phyloP scores from a whole-genome alignment of 106 monocot species.

The Dioscorea zingiberensis region DNA sequence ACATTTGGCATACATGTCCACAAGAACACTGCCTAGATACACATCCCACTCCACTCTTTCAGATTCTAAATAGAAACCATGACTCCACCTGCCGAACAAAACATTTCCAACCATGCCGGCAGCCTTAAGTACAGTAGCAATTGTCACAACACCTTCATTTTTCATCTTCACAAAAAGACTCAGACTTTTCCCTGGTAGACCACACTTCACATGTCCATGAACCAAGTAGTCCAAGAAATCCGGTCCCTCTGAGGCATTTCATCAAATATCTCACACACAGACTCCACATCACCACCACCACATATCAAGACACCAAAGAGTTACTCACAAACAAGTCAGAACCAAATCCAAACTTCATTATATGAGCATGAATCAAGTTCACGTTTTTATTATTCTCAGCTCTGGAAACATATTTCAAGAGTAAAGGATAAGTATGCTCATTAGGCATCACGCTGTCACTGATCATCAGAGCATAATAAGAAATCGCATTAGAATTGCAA shows the following conservation, averaged over 20 bases:
- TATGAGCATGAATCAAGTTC: constrained; percentile 14
- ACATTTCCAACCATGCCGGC: constrained; percentile 12
- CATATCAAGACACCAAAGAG: constrained; percentile 25
- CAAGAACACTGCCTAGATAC: constrained; percentile 12
- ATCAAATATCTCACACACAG: constrained; percentile 22
- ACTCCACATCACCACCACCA: constrained; percentile 10
- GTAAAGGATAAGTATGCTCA: constrained; percentile 25
- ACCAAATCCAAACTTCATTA: constrained; percentile 13
- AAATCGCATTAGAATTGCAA: constrained; percentile 2
- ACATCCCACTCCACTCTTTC: constrained; percentile 23
- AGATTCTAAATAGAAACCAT: constrained; percentile 21
- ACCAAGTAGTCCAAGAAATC: constrained; percentile 39
- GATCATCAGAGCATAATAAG: constrained; percentile 13
- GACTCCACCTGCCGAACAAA: constrained; percentile 20
- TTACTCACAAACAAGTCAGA: constrained; percentile 32
- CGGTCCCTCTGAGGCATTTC: constrained; percentile 12
- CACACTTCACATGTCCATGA: constrained; percentile 18
- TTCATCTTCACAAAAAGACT: constrained; percentile 11
- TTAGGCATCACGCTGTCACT: constrained; percentile 7
- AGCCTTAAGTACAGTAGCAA: constrained; percentile 11
- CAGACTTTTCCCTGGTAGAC: not conserved
- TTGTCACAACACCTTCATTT: constrained; percentile 1
- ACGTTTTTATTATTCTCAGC: not conserved
- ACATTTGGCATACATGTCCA: constrained; percentile 25
- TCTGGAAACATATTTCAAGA: constrained; percentile 10